These are phyloP conservation scores for Erodium maritimum DNA, from an alignment of 345 rosid species.

Conservation along the genomic window DNA sequence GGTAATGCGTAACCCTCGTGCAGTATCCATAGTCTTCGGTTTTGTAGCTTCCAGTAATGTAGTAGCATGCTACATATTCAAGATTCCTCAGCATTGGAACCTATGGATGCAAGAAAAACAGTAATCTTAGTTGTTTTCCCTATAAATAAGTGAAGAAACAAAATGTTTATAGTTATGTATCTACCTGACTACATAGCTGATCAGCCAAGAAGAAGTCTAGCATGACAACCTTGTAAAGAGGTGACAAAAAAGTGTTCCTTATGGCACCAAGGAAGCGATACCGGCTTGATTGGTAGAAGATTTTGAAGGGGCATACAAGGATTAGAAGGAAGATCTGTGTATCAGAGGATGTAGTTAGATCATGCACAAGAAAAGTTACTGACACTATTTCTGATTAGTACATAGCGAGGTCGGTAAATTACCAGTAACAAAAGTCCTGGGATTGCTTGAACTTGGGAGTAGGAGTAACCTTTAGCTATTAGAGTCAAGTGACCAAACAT, in stretches of 20 bases:
- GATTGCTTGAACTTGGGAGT: slow-evolving; percentile 71
- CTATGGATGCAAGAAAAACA: slow-evolving; percentile 21
- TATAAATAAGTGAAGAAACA: too few species aligned
- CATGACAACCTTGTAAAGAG: slow-evolving; percentile 96
- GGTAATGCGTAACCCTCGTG: slow-evolving; percentile 57
- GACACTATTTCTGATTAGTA: too few species aligned
- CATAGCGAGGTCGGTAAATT: too few species aligned
- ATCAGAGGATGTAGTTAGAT: neutral
- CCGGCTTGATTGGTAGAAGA: slow-evolving; percentile 67
- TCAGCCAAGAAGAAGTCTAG: slow-evolving; percentile 99
- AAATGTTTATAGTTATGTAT: too few species aligned
- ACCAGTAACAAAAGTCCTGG: slow-evolving; percentile 81
- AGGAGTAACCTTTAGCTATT: slow-evolving; percentile 61
- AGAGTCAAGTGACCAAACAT: slow-evolving; percentile 74
- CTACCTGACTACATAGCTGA: slow-evolving; percentile 93
- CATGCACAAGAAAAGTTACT: too few species aligned
- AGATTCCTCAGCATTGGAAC: slow-evolving; percentile 77
- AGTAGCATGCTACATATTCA: slow-evolving; percentile 82
- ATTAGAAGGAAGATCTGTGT: slow-evolving; percentile 45
- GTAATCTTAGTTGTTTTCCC: too few species aligned
- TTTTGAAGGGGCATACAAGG: slow-evolving; percentile 71
- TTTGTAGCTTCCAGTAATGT: slow-evolving; percentile 84
- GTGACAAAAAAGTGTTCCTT: slow-evolving; percentile 70
- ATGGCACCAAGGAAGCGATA: slow-evolving; percentile 51
- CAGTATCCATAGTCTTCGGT: slow-evolving; percentile 82